Evolutionary conservation across 495 filamentous ascomycete genomes (phyloP).

Genomic region (Penicillium soppii): DNA sequence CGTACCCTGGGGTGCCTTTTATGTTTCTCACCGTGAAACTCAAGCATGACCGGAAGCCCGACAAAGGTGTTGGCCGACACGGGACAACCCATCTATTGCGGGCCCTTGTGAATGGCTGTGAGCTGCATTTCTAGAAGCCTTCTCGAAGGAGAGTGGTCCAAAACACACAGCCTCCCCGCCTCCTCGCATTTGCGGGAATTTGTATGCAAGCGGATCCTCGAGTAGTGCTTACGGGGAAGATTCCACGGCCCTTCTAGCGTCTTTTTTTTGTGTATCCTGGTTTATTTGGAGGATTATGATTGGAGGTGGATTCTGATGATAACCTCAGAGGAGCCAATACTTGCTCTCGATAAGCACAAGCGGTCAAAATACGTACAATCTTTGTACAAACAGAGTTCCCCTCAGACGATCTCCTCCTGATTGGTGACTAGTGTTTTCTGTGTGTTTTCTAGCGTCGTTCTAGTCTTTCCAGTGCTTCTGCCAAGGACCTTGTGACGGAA

Average conservation of each 20-base stretch:
- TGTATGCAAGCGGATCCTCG: slow-evolving; percentile 14
- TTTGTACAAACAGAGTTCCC: neutral
- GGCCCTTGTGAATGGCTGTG: neutral
- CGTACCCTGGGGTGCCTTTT: slow-evolving; percentile 5
- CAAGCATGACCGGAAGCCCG: neutral
- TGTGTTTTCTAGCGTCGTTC: slow-evolving; percentile 27
- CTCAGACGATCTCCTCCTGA: slow-evolving; percentile 8
- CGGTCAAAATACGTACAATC: slow-evolving; percentile 21
- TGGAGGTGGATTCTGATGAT: slow-evolving; percentile 7
- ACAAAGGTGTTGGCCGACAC: slow-evolving; percentile 2
- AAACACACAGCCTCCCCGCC: slow-evolving; percentile 14
- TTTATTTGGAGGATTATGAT: slow-evolving; percentile 1
- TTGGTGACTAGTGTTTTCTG: slow-evolving; percentile 15
- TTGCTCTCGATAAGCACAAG: slow-evolving; percentile 15
- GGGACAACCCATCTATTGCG: neutral
- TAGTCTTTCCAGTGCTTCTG: slow-evolving; percentile 5
- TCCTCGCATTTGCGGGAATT: slow-evolving; percentile 22
- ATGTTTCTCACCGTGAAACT: neutral
- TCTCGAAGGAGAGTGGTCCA: slow-evolving; percentile 1
- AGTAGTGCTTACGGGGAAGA: slow-evolving; percentile 11
- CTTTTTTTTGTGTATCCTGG: neutral
- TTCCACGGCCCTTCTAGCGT: slow-evolving; percentile 26
- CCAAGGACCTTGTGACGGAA: neutral
- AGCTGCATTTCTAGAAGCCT: slow-evolving; percentile 1
- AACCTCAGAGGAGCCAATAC: slow-evolving; percentile 7